Evolutionary conservation across 345 rosid species (phyloP), one percentile per base, ranked within the genome.

Genomic region (Microcos paniculata): DNA sequence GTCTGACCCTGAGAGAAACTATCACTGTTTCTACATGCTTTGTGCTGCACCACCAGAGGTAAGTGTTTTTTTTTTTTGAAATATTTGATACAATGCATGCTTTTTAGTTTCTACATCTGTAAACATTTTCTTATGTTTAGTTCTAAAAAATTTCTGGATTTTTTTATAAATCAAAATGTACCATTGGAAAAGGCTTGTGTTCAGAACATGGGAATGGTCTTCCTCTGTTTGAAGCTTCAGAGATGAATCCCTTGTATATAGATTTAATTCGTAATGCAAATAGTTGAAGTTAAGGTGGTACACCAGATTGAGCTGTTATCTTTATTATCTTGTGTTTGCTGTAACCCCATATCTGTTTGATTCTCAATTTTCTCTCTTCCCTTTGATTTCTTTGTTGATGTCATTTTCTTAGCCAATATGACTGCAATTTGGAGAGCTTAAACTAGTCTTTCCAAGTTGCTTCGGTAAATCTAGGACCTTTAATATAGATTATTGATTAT

Each of bases 21-120:
- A 96, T 82, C 99, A 96, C 76, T 96, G 99, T 83, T 96, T 96
- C 88, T 96, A 96, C 85, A 96, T 96, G 99, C 95, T 96, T 72
- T 96, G 99, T 83, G 89, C 99, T 78, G 99, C 98, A 68, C 99
- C 99, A 40, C 85, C 82, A 45, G 97, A 92, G 92, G 99, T 96
- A 81, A 82, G 84, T 79, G 43, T 77, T 52, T 45, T 73, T 75
- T 43, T 28, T 77, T 51, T 33, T 66, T 51, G 56, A 72, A 68
- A 63, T 58, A 35, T 61, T 55, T 55, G 69, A 21, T 53, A 40
- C 23, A 38, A 71, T 38, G 19, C 31, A 6, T 71, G 58, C 35
- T 55, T 71, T 28, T n/a, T 69, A 18, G 11, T 69, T 26, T 10
- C 31, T 70, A 16, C 43, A 6, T 49, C 10, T 19, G 35, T 30